Evolutionary conservation across 345 rosid genomes (phyloP), one percentile per base, ranked within the genome.

Genomic region (Pseudoturritis turrita): DNA sequence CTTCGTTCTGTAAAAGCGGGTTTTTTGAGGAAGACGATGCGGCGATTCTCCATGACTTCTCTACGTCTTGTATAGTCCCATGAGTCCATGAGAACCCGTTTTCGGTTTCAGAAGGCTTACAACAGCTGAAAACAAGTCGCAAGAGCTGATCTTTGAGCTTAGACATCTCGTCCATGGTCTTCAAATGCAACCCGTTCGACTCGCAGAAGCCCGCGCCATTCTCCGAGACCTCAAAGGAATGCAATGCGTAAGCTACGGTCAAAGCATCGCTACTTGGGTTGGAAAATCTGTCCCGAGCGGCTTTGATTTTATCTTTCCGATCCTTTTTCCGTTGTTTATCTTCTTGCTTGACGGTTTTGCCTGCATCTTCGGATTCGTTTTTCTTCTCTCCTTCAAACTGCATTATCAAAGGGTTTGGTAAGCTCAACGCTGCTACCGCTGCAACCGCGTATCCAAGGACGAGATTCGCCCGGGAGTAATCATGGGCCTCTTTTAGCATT

Each of bases 101-200:
- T 31, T 74, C 85, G 7, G 68, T 62, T 36, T 60, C 80, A 15
- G 45, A 55, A 41, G 52, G 47, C 46, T 39, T 57, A 72, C 74
- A 78, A 59, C 80, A 90, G 68, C 51, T 80, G 78, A 87, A 93
- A 53, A 89, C 85, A 61, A 93, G 70, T 35, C 79, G 89, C 58
- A 93, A 84, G 73, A 93, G 82, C 85, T 93, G 98, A 70, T 85
- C 82, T 78, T 95, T 80, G 56, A 93, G 84, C 83, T 89, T 90
- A 21, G 89, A 86, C 96, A 90, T 90, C 81, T 93, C 98, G 51
- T 86, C 90, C 98, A 93, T 87, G 26, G 88, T 90, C 73, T 93
- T 93, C 29, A 85, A 78, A 73, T 87, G 92, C 68, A 93, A 73
- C 1, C 73, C 85, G 37, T 86, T 81, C 60, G 79, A 82, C 25